phyloP scores from a whole-genome alignment of 768 basidiomycete species.

The Calocybe indica region DNA sequence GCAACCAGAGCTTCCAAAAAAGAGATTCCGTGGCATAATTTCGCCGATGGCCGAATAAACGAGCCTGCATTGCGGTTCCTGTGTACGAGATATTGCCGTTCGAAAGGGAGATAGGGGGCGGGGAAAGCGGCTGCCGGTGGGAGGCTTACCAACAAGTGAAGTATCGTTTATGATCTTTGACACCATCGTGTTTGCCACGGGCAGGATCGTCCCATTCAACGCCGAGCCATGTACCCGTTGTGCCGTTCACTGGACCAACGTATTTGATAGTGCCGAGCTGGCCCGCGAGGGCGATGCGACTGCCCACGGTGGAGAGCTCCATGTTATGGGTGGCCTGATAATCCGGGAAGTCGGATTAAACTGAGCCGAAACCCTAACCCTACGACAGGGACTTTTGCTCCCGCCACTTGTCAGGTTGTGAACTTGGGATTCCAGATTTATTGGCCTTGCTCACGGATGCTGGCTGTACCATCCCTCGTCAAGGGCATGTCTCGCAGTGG shows the following conservation, averaged over 20 bases:
- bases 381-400: slow-evolving; percentile 5
- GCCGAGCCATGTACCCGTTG: slow-evolving; percentile 82
- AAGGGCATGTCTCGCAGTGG: slow-evolving; percentile 37
- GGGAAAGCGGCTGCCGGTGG: not conserved
- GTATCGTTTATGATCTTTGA: slow-evolving; percentile 71
- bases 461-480: slow-evolving; percentile 13
- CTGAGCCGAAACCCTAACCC: slow-evolving; percentile 24
- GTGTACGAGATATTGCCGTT: slow-evolving; percentile 10
- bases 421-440: slow-evolving; percentile 4
- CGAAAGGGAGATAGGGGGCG: slow-evolving; percentile 10
- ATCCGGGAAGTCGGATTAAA: not conserved
- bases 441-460: slow-evolving; percentile 3
- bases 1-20: slow-evolving; percentile 70
- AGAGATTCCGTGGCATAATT: slow-evolving; percentile 54
- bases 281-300: slow-evolving; percentile 48
- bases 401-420: not conserved
- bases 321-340: slow-evolving; percentile 7
- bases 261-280: slow-evolving; percentile 68
- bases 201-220: slow-evolving; percentile 89
- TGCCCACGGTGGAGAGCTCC: slow-evolving; percentile 35
- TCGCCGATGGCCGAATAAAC: slow-evolving; percentile 70
- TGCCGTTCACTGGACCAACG: slow-evolving; percentile 56
- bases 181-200: slow-evolving; percentile 86
- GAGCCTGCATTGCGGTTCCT: slow-evolving; percentile 66
- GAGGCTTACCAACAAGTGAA: slow-evolving; percentile 63